phyloP scores from a whole-genome alignment of 768 basidiomycete genomes.

The Agrocybe pediades region DNA sequence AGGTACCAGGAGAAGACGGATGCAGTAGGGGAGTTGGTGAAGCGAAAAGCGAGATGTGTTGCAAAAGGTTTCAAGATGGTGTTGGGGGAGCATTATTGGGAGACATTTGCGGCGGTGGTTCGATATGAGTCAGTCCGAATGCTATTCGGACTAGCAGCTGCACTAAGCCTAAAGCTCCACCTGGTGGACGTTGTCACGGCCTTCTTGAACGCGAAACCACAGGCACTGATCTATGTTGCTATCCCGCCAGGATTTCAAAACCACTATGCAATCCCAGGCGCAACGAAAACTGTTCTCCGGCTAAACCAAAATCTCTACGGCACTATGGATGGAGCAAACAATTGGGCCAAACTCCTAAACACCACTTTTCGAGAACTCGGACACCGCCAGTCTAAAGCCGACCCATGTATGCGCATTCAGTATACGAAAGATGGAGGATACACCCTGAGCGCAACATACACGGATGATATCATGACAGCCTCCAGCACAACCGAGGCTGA shows the following conservation, averaged over 20 bases:
- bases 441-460: slow-evolving; percentile 20
- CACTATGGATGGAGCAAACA: slow-evolving; percentile 22
- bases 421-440: slow-evolving; percentile 1
- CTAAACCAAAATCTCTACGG: slow-evolving; percentile 9
- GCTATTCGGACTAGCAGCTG: slow-evolving; percentile 5
- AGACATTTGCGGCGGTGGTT: slow-evolving; percentile 14
- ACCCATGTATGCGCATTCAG: slow-evolving; percentile 16
- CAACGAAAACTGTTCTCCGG: slow-evolving; percentile 19
- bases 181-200: slow-evolving; percentile 13
- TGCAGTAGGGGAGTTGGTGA: slow-evolving; percentile 2
- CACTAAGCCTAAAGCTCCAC: neutral
- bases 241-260: slow-evolving; percentile 18
- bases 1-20: slow-evolving; percentile 7
- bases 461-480: slow-evolving; percentile 14
- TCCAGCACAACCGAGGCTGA: slow-evolving; percentile 8
- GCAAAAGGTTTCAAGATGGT: slow-evolving; percentile 7
- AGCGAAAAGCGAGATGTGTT: slow-evolving; percentile 1
- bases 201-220: slow-evolving; percentile 8
- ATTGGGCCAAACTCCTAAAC: slow-evolving; percentile 17
- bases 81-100: slow-evolving; percentile 3
- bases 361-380: slow-evolving; percentile 5
- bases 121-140: slow-evolving; percentile 9
- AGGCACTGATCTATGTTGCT: slow-evolving; percentile 2
- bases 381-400: slow-evolving; percentile 17
- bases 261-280: slow-evolving; percentile 18